Evolutionary conservation across 2,329 filamentous ascomycete species (phyloP), one percentile per base, ranked within the genome.

Genomic region (Trichoderma sp.): DNA sequence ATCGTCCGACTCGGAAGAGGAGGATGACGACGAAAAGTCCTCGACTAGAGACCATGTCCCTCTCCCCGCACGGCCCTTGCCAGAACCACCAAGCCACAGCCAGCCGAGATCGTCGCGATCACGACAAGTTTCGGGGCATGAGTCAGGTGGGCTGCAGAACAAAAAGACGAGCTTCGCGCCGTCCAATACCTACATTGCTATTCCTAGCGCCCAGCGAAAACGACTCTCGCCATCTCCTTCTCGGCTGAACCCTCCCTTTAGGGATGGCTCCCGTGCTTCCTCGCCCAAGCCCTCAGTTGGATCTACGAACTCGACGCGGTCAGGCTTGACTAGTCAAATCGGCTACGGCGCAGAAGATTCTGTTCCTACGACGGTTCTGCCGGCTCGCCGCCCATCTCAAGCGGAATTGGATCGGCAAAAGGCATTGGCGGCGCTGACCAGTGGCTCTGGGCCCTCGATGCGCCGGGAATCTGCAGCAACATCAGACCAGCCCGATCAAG

Each of bases 1-100:
- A 1, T 87, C 85, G 1, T 87, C 86, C 0, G 85, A 87, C 69
- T 87, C 85, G 0, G 86, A 88, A 67, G 84, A 84, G 5, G 84
- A 84, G 4, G 82, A 83, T 1, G 71, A 71, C 6, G 73, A 72
- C 19, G 53, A 67, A 4, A 70, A 72, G 2, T 64, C 74, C 0
- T 67, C 72, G 5, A 50, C 65, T 5, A 50, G n/a, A 29, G 64
- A 66, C 48, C 72, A 74, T 12, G 68, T 71, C 6, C 76, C 76
- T 12, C 71, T 73, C 22, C 71, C 74, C 3, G 70, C 72, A 19
- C 73, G 74, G 45, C 70, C 71, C 29, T 68, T 69, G 22, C 75
- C 75, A 2, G 74, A 76, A 35, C 56, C 27, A 69, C 66, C 50
- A 48, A 39, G 52, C 56, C 32, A 58, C 50, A 13, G 56, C 37